Base-by-base conservation (phyloP, 257 asterid genomes). In the Asclepias syriaca region DNA sequence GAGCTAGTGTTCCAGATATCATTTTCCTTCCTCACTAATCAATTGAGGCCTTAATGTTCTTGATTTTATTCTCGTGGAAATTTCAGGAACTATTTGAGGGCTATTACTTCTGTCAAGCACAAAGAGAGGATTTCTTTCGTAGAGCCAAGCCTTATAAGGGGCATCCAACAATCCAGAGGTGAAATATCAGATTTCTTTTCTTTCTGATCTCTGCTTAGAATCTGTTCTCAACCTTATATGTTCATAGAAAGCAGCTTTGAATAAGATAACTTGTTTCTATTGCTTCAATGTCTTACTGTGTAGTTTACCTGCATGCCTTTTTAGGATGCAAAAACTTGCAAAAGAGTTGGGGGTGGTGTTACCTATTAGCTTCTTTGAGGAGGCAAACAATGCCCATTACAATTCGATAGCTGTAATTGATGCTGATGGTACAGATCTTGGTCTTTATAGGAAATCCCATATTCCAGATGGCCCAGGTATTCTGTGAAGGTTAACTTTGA, bases 281-380 rank as follows among this genome's bases (percentile, higher is more conserved):
- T 24, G 22, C 39, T 9, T 8, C 21, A 3, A 37, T 24, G 13
- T 67, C 49, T 39, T 53, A 55, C 12, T 2, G 1, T 16, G 24
- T 51, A 53, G 32, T 77, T 65, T 22, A 64, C 57, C 66, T 69
- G 49, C 57, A 70, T 51, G 39, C 72, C 34, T 65, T 70, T 55
- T 65, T 85, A 95, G 98, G 87, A 87, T 95, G 98, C 97, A 92
- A 76, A 89, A 83, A 49, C 89, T 95, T 82, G 99, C 97, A 1
- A 95, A 88, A 75, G 99, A 92, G 79, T 75, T 95, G 83, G 92
- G 94, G 66, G 96, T 92, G 7, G 99, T 90, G 29, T 84, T 95
- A 76, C 99, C 99, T n/a, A 96, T 95, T 66, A 95, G 99, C 86
- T 92, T 95, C 77, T 95, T 95, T 71, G 98, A 90, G 86, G 97